Percentiles rank a stretch among this genome's conserved stretches.
Evolutionary conservation across 805 yeast genomes (phyloP).

Genomic region (Metschnikowia noctiluminum): DNA sequence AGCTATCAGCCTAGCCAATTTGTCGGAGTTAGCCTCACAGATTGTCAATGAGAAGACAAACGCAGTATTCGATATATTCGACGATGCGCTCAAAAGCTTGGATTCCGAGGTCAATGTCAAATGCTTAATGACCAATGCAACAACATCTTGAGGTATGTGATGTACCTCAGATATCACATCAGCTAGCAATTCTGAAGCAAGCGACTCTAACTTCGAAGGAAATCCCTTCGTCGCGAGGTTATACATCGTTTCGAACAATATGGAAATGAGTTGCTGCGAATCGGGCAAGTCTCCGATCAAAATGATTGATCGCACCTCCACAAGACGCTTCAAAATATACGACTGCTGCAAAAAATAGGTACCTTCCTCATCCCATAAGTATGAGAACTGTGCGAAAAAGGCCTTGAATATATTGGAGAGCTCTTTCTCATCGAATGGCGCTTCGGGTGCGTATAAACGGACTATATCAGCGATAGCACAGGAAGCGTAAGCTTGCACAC

Average conservation of each 20-base stretch:
- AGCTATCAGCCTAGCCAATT: conserved; percentile 72
- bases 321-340: conserved; percentile 61
- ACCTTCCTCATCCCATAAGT: conserved; percentile 51
- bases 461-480: conserved; percentile 75
- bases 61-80: conserved; percentile 49
- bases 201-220: conserved; percentile 53
- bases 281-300: conserved; percentile 72
- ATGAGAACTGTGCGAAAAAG: conserved; percentile 59
- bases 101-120: conserved; percentile 21
- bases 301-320: conserved; percentile 73
- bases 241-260: conserved; percentile 62
- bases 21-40: conserved; percentile 67
- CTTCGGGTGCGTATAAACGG: conserved; percentile 82
- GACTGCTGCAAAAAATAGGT: conserved; percentile 62
- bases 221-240: conserved; percentile 44
- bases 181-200: conserved; percentile 66
- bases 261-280: conserved; percentile 50
- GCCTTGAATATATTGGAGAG: conserved; percentile 64
- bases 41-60: conserved; percentile 63
- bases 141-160: conserved; percentile 54
- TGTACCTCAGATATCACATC: conserved; percentile 74
- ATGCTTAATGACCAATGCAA: conserved; percentile 63
- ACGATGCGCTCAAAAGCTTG: conserved; percentile 32
- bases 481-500: conserved; percentile 66
- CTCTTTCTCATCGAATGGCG: conserved; percentile 71